These are phyloP conservation scores for Dipteronia dyeriana DNA, from an alignment of 345 rosid genomes.

Conservation along the genomic window DNA sequence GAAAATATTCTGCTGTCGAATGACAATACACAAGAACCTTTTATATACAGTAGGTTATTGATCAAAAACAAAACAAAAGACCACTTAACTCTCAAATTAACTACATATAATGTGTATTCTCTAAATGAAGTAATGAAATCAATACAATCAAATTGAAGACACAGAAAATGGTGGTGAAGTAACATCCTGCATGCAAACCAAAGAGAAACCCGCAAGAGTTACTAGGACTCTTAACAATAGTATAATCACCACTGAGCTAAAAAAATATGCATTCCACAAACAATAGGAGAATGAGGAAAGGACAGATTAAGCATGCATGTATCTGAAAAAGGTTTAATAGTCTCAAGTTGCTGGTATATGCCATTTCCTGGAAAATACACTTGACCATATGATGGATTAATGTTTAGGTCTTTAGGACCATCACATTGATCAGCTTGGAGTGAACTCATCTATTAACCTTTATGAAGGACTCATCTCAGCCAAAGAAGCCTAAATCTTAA, in stretches of 20 bases:
- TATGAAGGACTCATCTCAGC: not conserved
- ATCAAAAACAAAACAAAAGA: not conserved
- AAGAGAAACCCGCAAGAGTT: not conserved
- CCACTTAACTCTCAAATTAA: not conserved
- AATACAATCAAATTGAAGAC: not conserved
- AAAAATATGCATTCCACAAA: not conserved
- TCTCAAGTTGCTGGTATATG: not conserved
- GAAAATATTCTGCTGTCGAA: not conserved
- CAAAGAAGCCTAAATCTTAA: not conserved
- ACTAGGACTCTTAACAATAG: not conserved
- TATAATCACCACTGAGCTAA: not conserved
- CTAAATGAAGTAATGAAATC: not conserved
- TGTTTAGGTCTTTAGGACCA: not conserved
- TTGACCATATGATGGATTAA: not conserved
- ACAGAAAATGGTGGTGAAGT: not conserved
- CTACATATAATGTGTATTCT: not conserved
- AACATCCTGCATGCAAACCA: not conserved
- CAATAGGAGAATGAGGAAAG: not conserved
- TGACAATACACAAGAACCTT: slow-evolving; percentile 10
- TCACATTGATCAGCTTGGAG: not conserved
- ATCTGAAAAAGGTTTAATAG: not conserved
- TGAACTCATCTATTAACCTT: not conserved
- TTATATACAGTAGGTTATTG: not conserved
- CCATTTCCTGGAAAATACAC: slow-evolving; percentile 1
- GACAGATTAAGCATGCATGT: not conserved